Evolutionary conservation across 2,329 filamentous ascomycete species (phyloP), one percentile per base, ranked within the genome.

Genomic region (Dendrostoma leiphaemia): DNA sequence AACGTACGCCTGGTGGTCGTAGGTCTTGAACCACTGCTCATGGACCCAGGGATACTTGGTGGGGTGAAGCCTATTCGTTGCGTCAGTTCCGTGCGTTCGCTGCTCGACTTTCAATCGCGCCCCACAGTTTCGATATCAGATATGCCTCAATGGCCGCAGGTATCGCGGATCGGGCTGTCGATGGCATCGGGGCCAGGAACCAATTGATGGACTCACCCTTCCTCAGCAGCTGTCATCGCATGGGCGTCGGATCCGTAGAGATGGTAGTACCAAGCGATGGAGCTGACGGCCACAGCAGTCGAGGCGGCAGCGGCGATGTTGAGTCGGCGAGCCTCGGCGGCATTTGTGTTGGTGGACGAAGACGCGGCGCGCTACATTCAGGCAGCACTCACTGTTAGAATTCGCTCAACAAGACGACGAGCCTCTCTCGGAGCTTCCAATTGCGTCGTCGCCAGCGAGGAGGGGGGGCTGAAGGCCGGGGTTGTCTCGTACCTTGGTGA

Each of bases 31-130:
- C 83, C 87, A 91, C 77, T 94, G 87, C 71, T 85, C 71, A 77
- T 99, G 94, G 68, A 94, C 92, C 94, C 94, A 99, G 60, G 94
- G 94, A 76, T 97, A 97, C 67, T 86, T 76, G 60, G 92, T 89
- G 63, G 94, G 74, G 76, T 99, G 94, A 64, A 99, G 85, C 79
- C 94, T 99, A 68, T 64, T 57, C 40, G 17, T 55, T 41, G 32
- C 51, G 62, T 73, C 54, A 74, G 69, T 62, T 59, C 53, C 29
- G 44, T 34, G 52, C 13, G 29, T 48, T 38, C 13, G n/a, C n/a
- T n/a, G n/a, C 6, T 24, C 15, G n/a, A 40, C 21, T 19, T 12
- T 40, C 58, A 48, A 21, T 35, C 23, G 46, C 31, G 35, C 51
- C 48, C 21, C 38, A 51, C 37, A 37, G 46, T 55, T 62, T 62